A percentile compares a stretch with the other conserved stretches of the same genome.
Conservation (phyloP, 148 eudicot species). For the Talinum fruticosum region DNA sequence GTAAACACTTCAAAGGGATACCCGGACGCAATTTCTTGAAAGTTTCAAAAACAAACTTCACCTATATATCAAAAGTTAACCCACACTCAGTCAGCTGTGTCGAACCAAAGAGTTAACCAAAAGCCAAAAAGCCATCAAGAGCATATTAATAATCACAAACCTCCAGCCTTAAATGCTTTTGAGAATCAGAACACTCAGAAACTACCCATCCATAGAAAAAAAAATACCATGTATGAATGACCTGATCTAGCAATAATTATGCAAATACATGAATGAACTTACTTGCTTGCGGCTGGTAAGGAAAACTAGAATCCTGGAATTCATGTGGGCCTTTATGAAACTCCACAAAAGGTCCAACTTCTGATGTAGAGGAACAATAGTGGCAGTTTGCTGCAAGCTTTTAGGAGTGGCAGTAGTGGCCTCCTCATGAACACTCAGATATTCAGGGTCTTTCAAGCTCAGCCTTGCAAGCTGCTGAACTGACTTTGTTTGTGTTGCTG, state of each 20-base stretch:
- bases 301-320: slow-evolving; percentile 79
- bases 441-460: slow-evolving; percentile 94
- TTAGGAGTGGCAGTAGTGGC: slow-evolving; percentile 74
- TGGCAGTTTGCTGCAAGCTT: slow-evolving; percentile 64
- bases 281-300: slow-evolving; percentile 95
- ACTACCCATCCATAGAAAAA: neutral
- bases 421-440: slow-evolving; percentile 85
- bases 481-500: slow-evolving; percentile 93
- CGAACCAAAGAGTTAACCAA: neutral
- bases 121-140: neutral
- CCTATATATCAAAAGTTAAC: slow-evolving; percentile 36
- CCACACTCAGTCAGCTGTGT: neutral
- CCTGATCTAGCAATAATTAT: neutral
- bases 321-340: slow-evolving; percentile 78
- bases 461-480: slow-evolving; percentile 95
- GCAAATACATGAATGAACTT: neutral
- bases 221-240: no score
- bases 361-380: slow-evolving; percentile 70
- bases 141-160: neutral
- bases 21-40: slow-evolving; percentile 94
- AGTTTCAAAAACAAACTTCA: slow-evolving; percentile 73
- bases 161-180: neutral
- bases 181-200: neutral
- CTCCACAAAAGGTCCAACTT: slow-evolving; percentile 92
- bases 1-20: slow-evolving; percentile 79